Evolutionary conservation across 75 land plant species (phyloP), one percentile per base, ranked within the genome.

Genomic region (Azolla pinnata): DNA sequence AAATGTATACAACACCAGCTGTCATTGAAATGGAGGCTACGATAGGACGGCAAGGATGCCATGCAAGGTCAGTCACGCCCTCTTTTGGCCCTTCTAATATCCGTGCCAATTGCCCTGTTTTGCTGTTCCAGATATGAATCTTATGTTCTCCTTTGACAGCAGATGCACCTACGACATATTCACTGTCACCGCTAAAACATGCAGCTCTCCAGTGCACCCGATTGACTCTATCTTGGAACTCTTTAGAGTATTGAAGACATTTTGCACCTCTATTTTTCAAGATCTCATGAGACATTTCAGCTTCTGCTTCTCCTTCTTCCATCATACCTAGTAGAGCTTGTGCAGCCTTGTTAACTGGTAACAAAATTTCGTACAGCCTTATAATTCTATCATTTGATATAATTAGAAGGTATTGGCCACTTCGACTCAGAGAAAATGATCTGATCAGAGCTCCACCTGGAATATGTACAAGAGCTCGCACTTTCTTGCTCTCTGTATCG

Each of bases 131-230:
- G 51, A 88, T 85, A 61, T 85, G 81, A 21, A 92, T 82, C 71
- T 88, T 92, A 69, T 92, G 97, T 68, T 92, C 97, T 61, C 97
- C 97, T 71, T 92, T 92, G 75, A 72, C 82, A 24, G 86, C 96
- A 54, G 88, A 85, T 50, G 87, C 95, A 31, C 84, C 97, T 56
- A 83, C 69, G 30, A 92, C 85, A 93, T 85, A 88, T 69, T 92
- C 97, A 60, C 84, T 80, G 67, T 92, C 97, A 57, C 93, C 93
- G 75, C 88, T 92, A 65, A 92, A 92, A 57, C 96, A 92, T 27
- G 97, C 90, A 2, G 84, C 88, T 67, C 84, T 92, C 97, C 97
- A 92, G 29, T 85, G 90, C 51, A 78, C 73, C 35, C 70, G 80
- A n/a, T 82, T 83, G 42, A 92, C 81, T 25, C 74, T 75, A 79